Evolutionary conservation across 2,329 filamentous ascomycete species (phyloP), one percentile per base, ranked within the genome.

Genomic region (Nemania abortiva): DNA sequence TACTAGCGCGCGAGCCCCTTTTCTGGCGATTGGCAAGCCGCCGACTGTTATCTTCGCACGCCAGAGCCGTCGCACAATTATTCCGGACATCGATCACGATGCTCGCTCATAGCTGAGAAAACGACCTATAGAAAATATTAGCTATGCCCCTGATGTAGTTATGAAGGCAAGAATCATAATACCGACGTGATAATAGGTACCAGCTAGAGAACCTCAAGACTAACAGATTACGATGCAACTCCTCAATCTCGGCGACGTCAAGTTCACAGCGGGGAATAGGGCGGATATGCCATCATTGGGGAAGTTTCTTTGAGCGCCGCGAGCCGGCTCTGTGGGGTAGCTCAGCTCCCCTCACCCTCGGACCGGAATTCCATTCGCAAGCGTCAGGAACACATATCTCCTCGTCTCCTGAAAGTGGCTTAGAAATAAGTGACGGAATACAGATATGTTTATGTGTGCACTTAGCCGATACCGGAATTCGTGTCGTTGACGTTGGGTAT

Each of bases 81-180:
- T 31, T 60, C 63, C 64, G 22, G 66, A 71, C 73, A 73, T 74
- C 34, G 24, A 52, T 29, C 4, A 20, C 47, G 18, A 62, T 27
- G 34, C 18, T 24, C 27, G 6, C 27, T 39, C 18, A 31, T 27
- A 47, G 24, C n/a, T 39, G 10, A 52, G 11, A 42, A 20, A 47
- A 22, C 2, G 27, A 53, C 47, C 22, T 24, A 50, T 7, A 20
- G 4, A 61, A 9, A 50, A 34, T 5, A 56, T 15, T 9, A 22
- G 47, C n/a, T 24, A 57, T 1, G 13, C 9, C 34, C 63, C 34
- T 37, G 0, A 7, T 15, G 20, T 9, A 2, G 0, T 11, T 15
- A 24, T 11, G 2, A n/a, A 2, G 6, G 22, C 37, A 2, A 6
- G 42, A 29, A 24, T 22, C 31, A 61, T 56, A 37, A 10, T 37